Percentiles rank a stretch among this genome's conserved stretches.
These are phyloP conservation scores for Amanita exitialis DNA, from an alignment of 768 basidiomycete species.

Conservation along the genomic window DNA sequence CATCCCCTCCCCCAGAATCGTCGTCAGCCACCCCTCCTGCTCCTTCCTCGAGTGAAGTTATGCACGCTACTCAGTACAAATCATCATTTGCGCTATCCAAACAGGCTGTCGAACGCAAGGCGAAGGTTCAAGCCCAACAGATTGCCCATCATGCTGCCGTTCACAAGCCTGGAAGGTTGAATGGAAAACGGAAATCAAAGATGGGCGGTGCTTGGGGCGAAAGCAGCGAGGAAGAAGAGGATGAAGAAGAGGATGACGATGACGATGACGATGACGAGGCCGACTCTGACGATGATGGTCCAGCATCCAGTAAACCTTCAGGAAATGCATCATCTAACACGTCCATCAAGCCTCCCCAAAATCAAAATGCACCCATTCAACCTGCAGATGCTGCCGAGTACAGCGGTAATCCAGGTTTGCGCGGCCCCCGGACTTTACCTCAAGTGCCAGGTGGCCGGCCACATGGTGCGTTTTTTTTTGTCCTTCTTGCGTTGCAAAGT, in stretches of 20 bases:
- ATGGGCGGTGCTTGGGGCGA: conserved; percentile 53
- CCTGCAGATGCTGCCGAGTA: conserved; percentile 16
- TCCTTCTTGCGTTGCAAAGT: conserved; percentile 21
- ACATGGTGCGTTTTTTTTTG: conserved; percentile 27
- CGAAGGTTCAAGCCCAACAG: conserved; percentile 76
- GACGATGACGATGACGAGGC: conserved; percentile 64
- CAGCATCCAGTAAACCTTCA: conserved; percentile 18
- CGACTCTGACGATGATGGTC: conserved; percentile 46
- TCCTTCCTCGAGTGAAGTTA: conserved; percentile 12
- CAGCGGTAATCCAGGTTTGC: conserved; percentile 34
- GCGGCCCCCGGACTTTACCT: conserved; percentile 55
- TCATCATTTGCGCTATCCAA: conserved; percentile 87
- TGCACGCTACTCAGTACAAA: conserved; percentile 35
- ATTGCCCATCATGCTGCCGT: conserved; percentile 72
- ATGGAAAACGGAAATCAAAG: conserved; percentile 52
- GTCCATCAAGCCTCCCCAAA: conserved; percentile 19
- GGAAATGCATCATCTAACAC: conserved; percentile 14
- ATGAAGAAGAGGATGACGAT: conserved; percentile 76
- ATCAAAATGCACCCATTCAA: conserved; percentile 12
- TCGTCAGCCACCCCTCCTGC: conserved; percentile 12
- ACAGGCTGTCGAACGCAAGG: conserved; percentile 76
- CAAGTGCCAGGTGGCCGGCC: conserved; percentile 43
- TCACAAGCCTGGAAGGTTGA: conserved; percentile 62
- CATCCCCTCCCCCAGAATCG: neutral
- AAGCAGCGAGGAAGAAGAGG: conserved; percentile 78